A percentile compares a stretch with the other conserved stretches of the same genome.
These are phyloP conservation scores for Dactylellina sp. DNA, from an alignment of 2,329 filamentous ascomycete species.

Conservation along the genomic window DNA sequence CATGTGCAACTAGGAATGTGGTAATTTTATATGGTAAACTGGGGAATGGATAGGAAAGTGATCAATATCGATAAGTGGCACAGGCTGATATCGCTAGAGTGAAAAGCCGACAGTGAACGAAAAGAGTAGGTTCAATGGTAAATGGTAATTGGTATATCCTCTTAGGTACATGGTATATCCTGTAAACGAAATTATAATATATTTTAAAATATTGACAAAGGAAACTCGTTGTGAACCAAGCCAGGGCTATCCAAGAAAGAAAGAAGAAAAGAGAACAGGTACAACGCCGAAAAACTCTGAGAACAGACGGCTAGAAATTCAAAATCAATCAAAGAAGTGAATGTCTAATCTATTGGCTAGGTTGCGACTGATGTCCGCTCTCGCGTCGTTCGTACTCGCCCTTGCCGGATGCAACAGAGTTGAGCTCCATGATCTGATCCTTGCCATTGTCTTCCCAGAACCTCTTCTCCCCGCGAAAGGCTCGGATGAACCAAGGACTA, in stretches of 20 bases:
- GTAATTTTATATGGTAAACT: too few species aligned
- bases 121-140: not conserved
- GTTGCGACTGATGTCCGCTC: conserved; percentile 36
- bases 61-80: too few species aligned
- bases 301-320: too few species aligned
- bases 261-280: conserved; percentile 1
- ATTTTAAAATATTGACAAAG: conserved; percentile 43
- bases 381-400: conserved; percentile 36
- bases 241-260: conserved; percentile 28
- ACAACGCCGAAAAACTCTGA: not conserved
- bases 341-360: conserved; percentile 31
- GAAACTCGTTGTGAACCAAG: conserved; percentile 51
- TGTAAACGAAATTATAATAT: conserved; percentile 8
- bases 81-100: too few species aligned
- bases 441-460: conserved; percentile 72
- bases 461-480: conserved; percentile 75
- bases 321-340: too few species aligned
- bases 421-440: conserved; percentile 51
- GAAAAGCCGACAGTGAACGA: too few species aligned
- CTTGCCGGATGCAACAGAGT: conserved; percentile 50
- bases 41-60: too few species aligned
- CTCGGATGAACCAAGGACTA: conserved; percentile 77
- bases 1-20: too few species aligned
- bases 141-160: conserved; percentile 4
- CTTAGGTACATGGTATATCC: conserved; percentile 22